Conservation (phyloP, 352 stramenopile genomes). For the Phytophthora syringae region DNA sequence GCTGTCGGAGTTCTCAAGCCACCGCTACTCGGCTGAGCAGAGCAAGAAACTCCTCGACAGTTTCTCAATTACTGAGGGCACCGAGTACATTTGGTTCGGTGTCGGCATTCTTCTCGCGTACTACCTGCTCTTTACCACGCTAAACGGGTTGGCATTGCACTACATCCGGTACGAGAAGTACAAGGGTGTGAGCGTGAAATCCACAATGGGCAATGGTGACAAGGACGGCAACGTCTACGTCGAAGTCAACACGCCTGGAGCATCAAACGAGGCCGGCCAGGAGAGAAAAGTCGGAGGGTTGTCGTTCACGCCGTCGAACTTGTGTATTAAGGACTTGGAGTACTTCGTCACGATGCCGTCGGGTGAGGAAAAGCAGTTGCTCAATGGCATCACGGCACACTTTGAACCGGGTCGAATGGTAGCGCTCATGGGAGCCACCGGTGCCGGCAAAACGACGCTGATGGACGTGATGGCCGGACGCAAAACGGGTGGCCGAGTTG, state of each 20-base stretch:
- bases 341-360: conserved; percentile 71
- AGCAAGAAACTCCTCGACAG: conserved; percentile 26
- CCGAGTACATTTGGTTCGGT: conserved; percentile 59
- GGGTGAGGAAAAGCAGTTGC: conserved; percentile 59
- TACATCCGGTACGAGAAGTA: conserved; percentile 61
- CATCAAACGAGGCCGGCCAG: not conserved
- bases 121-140: conserved; percentile 60
- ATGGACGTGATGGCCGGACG: conserved; percentile 72
- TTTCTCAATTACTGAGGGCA: conserved; percentile 50
- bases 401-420: conserved; percentile 72
- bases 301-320: conserved; percentile 48
- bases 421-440: conserved; percentile 73
- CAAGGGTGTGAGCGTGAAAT: conserved; percentile 41
- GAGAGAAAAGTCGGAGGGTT: conserved; percentile 36
- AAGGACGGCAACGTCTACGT: conserved; percentile 47
- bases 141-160: conserved; percentile 54
- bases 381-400: conserved; percentile 51
- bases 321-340: conserved; percentile 58
- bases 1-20: conserved; percentile 58
- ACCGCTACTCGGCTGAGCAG: conserved; percentile 32
- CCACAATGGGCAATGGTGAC: conserved; percentile 29
- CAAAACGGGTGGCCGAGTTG: conserved; percentile 67
- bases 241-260: conserved; percentile 36
- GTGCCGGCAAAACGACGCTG: conserved; percentile 73
- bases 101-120: conserved; percentile 51